Evolutionary conservation across 768 basidiomycete genomes (phyloP).

Genomic region (Dentipellis sp.): DNA sequence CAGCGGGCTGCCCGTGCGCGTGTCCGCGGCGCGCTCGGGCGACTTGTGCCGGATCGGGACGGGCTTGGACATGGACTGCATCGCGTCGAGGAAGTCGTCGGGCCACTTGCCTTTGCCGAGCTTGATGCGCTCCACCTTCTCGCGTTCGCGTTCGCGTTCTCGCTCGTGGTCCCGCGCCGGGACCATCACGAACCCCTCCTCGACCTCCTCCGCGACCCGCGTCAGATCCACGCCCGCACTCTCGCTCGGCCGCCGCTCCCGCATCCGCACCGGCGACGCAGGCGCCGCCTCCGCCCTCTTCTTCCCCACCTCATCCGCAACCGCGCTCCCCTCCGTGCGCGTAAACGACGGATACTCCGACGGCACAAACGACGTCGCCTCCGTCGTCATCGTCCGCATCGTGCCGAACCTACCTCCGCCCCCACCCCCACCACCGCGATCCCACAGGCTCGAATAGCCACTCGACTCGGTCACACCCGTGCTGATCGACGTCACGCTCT

Average conservation of each 20-base stretch:
- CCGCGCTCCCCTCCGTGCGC: conserved; percentile 52
- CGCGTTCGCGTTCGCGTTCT: conserved; percentile 25
- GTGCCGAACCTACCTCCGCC: conserved; percentile 63
- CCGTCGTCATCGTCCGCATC: conserved; percentile 74
- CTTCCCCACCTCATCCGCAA: conserved; percentile 11
- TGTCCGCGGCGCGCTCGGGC: conserved; percentile 14
- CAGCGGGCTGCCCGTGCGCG: conserved; percentile 22
- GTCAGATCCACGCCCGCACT: conserved; percentile 49
- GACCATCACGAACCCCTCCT: conserved; percentile 41
- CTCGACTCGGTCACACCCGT: conserved; percentile 48
- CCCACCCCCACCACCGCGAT: conserved; percentile 25
- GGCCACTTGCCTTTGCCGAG: conserved; percentile 79
- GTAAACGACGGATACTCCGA: conserved; percentile 57
- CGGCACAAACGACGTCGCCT: conserved; percentile 51
- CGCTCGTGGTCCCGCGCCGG: conserved; percentile 24
- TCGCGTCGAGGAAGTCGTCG: conserved; percentile 65
- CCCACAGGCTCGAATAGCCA: conserved; percentile 55
- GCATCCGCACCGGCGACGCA: conserved; percentile 17
- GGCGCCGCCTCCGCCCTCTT: conserved; percentile 10
- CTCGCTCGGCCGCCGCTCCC: conserved; percentile 62
- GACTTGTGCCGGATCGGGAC: conserved; percentile 15
- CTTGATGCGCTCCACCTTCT: conserved; percentile 33
- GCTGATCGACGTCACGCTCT: conserved; percentile 59
- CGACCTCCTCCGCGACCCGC: conserved; percentile 59
- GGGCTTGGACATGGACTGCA: conserved; percentile 19